Evolutionary conservation across 2,329 filamentous ascomycete genomes (phyloP), one percentile per base, ranked within the genome.

Genomic region (Podosphaera aphanis): DNA sequence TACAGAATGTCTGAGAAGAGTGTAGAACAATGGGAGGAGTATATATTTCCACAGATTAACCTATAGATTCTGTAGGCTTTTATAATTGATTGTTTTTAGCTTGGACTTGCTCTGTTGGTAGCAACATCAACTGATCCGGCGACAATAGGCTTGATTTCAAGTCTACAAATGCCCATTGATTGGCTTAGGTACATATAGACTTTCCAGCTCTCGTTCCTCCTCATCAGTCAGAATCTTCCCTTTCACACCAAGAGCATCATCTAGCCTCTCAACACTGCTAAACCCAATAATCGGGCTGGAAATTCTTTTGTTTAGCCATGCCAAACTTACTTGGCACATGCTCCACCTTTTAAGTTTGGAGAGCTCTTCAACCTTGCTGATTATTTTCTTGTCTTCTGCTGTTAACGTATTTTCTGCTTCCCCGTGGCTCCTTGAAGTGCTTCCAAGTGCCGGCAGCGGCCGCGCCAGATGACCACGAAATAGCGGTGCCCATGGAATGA

Each of bases 321-420:
- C 71, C 46, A 72, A 61, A 2, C 70, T 67, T 33, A 76, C 66
- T 49, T 71, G 66, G 45, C 65, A 67, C 71, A 75, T 75, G 50
- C 63, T 71, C 60, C 69, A 67, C 0, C 63, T 66, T 53, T 67
- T 68, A 62, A 71, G 72, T 53, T 66, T 63, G 1, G 72, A 70
- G 21, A 76, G 49, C 54, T 74, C 66, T 57, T 73, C 63, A 1
- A 76, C 69, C 0, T 71, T 63, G 31, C 62, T 59, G 33, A 75
- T 64, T 44, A 69, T 75, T 56, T 63, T 61, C 52, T 63, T 62
- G 50, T 74, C 70, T 0, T 58, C 59, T 27, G 70, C 66, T 0
- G 52, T 55, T 6, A 54, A 57, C 18, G 52, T 53, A 63, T 55
- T 43, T 57, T 2, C 59, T 33, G 27, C 1, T 27, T 42, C 39